Base-by-base conservation (phyloP, 768 basidiomycete species). In the Cyclocybe aegerita region DNA sequence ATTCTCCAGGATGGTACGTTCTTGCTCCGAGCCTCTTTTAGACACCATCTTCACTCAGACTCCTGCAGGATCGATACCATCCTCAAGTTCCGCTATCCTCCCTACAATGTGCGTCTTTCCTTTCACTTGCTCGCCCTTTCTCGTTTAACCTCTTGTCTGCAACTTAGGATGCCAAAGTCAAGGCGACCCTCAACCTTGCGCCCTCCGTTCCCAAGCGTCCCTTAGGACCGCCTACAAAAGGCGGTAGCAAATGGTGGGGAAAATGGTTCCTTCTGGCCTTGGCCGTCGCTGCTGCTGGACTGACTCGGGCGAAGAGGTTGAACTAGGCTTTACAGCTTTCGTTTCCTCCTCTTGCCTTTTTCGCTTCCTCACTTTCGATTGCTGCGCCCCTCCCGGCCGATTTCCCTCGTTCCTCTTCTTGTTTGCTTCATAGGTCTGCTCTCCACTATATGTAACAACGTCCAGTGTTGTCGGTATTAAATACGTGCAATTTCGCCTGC, bases 31-130 rank as follows among this genome's bases (percentile, higher is more conserved):
- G 10, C 14, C 23, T 36, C 1, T 16, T n/a, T 17, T 15, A 17
- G 2, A 14, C 15, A 7, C 8, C 2, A 2, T 9, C 12, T 39
- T 6, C 34, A 14, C 32, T 17, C 50, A 51, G 43, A 43, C 17
- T n/a, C 16, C 12, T 11, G 11, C 16, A 83, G 83, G 72, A 54
- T 80, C 36, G 82, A 85, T 59, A 66, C 61, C 35, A 59, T 79
- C 41, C 54, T 84, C 38, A 64, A 69, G 1, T 71, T 76, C 69
- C 76, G 83, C 17, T 87, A 77, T 69, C 83, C 85, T n/a, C 85
- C 85, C 1, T 85, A 85, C 56, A 77, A 64, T 11, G 74, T 76
- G 56, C 42, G 69, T 56, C 40, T 37, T n/a, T 14, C 17, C 29
- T 15, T 43, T 23, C 46, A 30, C 44, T 30, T 36, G 43, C 36